Evolutionary conservation across 352 stramenopile species (phyloP).

Genomic region (Globisporangium spinosum): DNA sequence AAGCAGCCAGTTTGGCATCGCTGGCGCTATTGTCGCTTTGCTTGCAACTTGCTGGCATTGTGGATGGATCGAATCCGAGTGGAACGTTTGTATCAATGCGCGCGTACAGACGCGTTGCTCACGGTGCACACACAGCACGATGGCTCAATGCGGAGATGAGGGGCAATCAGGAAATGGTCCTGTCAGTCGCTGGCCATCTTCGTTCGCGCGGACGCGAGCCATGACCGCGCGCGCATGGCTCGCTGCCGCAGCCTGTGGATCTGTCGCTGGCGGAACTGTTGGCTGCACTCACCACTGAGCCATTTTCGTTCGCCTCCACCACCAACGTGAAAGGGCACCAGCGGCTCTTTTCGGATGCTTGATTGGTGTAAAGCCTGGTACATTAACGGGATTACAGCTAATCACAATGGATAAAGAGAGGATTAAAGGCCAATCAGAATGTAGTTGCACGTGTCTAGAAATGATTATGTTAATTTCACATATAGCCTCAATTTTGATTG

Average conservation of each 20-base stretch:
- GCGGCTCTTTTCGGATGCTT: background rate
- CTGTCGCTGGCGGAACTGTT: slow-evolving; percentile 9
- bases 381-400: background rate
- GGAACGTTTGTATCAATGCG: slow-evolving; percentile 1
- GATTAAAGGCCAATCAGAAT: background rate
- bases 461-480: background rate
- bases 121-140: background rate
- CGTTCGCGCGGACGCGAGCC: background rate
- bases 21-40: background rate
- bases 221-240: background rate
- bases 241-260: slow-evolving; percentile 6
- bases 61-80: background rate
- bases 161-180: slow-evolving; percentile 8
- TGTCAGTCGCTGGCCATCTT: background rate
- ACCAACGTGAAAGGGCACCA: slow-evolving; percentile 2
- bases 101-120: background rate
- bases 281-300: slow-evolving; percentile 12
- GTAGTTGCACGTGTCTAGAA: too few species aligned
- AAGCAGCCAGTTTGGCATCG: background rate
- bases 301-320: slow-evolving; percentile 19
- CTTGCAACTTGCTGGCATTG: background rate
- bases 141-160: background rate
- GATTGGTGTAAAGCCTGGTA: background rate
- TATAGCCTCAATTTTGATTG: background rate
- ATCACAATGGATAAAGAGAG: background rate